phyloP scores from a whole-genome alignment of 2,329 filamentous ascomycete genomes.

The Phaeosphaeriaceae sp. region DNA sequence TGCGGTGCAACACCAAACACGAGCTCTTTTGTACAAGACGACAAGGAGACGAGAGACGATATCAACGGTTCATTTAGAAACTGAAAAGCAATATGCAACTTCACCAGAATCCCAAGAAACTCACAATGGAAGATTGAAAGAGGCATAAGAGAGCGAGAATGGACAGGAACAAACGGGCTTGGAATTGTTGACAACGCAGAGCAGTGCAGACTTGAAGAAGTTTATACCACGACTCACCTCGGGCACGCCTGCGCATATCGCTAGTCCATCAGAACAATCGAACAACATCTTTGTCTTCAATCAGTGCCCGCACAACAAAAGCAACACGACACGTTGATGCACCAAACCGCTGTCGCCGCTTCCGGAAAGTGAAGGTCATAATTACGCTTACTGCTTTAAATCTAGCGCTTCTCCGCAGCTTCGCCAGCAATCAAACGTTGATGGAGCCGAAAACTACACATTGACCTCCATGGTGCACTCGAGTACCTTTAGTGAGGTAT shows the following conservation, averaged over 20 bases:
- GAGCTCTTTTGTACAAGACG: too few relatives aligned
- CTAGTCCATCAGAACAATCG: background rate
- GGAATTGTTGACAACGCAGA: background rate
- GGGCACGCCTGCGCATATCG: background rate
- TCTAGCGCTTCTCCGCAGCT: background rate
- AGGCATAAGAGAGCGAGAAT: too few relatives aligned
- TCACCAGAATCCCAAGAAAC: too few relatives aligned
- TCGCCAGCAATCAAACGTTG: background rate
- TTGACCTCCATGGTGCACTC: background rate
- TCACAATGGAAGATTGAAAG: too few relatives aligned
- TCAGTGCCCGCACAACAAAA: too few relatives aligned
- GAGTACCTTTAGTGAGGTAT: background rate
- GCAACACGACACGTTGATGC: too few relatives aligned
- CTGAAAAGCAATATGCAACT: background rate
- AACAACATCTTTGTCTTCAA: too few relatives aligned
- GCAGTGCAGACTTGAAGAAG: background rate
- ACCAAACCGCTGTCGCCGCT: background rate
- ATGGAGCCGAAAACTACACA: background rate
- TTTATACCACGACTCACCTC: background rate
- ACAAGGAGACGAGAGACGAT: background rate
- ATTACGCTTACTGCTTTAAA: background rate
- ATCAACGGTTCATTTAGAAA: background rate
- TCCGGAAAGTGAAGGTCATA: background rate
- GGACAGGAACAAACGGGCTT: background rate
- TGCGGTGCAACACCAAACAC: too few relatives aligned